Conservation (phyloP, 2,329 filamentous ascomycete genomes). For the Apiospora saccharicola region DNA sequence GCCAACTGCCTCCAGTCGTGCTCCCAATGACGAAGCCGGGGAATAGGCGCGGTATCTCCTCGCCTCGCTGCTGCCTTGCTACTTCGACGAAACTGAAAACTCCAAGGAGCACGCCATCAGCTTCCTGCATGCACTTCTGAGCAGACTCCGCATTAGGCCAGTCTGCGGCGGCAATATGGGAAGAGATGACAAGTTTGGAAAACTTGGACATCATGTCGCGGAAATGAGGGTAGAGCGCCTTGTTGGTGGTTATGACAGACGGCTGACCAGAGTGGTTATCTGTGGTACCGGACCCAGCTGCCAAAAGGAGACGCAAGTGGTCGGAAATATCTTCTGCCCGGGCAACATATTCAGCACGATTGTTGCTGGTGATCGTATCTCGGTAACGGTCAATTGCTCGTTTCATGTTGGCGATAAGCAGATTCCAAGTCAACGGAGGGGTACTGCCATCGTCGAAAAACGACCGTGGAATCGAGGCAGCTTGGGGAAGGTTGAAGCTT, state of each 20-base stretch:
- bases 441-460: constrained; percentile 91
- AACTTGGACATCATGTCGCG: constrained; percentile 99
- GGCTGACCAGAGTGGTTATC: constrained; percentile 99
- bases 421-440: constrained; percentile 85
- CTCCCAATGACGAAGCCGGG: constrained; percentile 94
- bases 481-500: constrained; percentile 63
- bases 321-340: constrained; percentile 98
- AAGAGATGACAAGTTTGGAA: constrained; percentile 97
- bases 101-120: constrained; percentile 92
- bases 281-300: constrained; percentile 93
- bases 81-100: constrained; percentile 98
- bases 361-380: constrained; percentile 83
- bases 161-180: constrained; percentile 95
- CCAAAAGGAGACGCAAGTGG: constrained; percentile 90
- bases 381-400: constrained; percentile 88
- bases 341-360: constrained; percentile 89
- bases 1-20: constrained; percentile 86
- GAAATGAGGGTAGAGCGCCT: constrained; percentile 95
- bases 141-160: constrained; percentile 94
- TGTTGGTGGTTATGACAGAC: constrained; percentile 99
- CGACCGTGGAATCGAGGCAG: constrained; percentile 73
- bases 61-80: constrained; percentile 89
- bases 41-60: constrained; percentile 90
- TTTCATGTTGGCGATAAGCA: constrained; percentile 92
- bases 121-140: constrained; percentile 94